Evolutionary conservation across 805 yeast genomes (phyloP).

Genomic region (Sugiyamaella qingdaonensis): DNA sequence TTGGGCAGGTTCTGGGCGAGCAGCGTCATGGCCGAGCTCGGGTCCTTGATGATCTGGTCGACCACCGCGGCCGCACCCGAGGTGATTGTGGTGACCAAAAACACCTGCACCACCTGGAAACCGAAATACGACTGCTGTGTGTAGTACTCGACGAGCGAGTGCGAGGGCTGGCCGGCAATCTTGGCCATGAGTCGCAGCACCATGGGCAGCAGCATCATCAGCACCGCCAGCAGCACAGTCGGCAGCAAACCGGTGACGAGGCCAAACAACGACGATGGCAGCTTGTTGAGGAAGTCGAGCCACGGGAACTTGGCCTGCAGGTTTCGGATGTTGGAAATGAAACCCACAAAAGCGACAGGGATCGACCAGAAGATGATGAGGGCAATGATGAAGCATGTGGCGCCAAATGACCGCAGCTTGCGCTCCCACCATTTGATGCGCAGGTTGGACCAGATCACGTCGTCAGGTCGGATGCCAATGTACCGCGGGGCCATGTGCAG

Average conservation of each 20-base stretch:
- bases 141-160: slow-evolving; percentile 69
- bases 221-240: slow-evolving; percentile 68
- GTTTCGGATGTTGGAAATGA: slow-evolving; percentile 78
- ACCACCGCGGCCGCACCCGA: slow-evolving; percentile 79
- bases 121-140: slow-evolving; percentile 88
- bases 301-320: slow-evolving; percentile 69
- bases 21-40: slow-evolving; percentile 65
- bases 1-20: slow-evolving; percentile 78
- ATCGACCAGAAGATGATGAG: slow-evolving; percentile 89
- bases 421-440: slow-evolving; percentile 56
- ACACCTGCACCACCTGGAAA: slow-evolving; percentile 86
- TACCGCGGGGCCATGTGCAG: slow-evolving; percentile 43
- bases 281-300: slow-evolving; percentile 66
- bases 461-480: slow-evolving; percentile 73
- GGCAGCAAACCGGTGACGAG: slow-evolving; percentile 85
- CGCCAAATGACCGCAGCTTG: slow-evolving; percentile 50
- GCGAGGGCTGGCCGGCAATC: slow-evolving; percentile 65
- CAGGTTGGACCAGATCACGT: slow-evolving; percentile 78
- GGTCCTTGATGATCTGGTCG: slow-evolving; percentile 67
- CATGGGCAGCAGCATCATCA: slow-evolving; percentile 85
- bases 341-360: slow-evolving; percentile 97
- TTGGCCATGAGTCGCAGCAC: slow-evolving; percentile 74
- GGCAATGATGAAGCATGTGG: slow-evolving; percentile 55
- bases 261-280: slow-evolving; percentile 72
- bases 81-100: slow-evolving; percentile 75